A percentile compares a stretch with the other conserved stretches of the same genome.
These are phyloP conservation scores for Pseudohalonectria lignicola DNA, from an alignment of 2,329 filamentous ascomycete genomes.

Conservation along the genomic window DNA sequence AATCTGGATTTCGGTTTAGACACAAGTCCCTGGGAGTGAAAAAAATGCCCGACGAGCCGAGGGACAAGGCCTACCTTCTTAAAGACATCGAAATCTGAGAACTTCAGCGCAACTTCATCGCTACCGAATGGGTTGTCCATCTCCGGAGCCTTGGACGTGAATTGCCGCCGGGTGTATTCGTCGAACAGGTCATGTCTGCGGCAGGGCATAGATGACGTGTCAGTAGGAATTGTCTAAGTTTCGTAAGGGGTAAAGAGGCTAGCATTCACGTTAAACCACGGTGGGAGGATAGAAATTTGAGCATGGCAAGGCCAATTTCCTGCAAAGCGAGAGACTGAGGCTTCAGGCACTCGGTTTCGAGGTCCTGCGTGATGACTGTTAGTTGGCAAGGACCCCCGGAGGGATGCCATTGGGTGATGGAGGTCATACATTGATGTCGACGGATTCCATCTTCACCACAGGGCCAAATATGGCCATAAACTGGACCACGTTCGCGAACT, in stretches of 20 bases:
- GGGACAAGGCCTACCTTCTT: constrained; percentile 62
- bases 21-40: too few species aligned
- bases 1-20: too few species aligned
- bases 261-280: constrained; percentile 78
- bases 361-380: constrained; percentile 45
- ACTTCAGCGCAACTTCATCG: constrained; percentile 60
- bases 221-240: too few species aligned
- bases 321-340: constrained; percentile 63
- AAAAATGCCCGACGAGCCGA: too few species aligned
- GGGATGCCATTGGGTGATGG: constrained; percentile 3
- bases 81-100: constrained; percentile 72
- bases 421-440: constrained; percentile 71
- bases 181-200: constrained; percentile 76
- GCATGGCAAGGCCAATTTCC: constrained; percentile 72
- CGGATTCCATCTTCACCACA: constrained; percentile 76
- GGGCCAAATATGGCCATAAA: constrained; percentile 89
- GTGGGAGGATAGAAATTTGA: constrained; percentile 92
- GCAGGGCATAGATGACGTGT: too few species aligned
- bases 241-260: too few species aligned
- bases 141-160: constrained; percentile 64
- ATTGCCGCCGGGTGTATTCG: constrained; percentile 86
- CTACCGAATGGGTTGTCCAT: constrained; percentile 72
- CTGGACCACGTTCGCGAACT: constrained; percentile 88
- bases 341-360: constrained; percentile 82
- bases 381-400: constrained; percentile 1